These are phyloP conservation scores for Suhomyces kilbournensis DNA, from an alignment of 805 yeast species.

Conservation along the genomic window DNA sequence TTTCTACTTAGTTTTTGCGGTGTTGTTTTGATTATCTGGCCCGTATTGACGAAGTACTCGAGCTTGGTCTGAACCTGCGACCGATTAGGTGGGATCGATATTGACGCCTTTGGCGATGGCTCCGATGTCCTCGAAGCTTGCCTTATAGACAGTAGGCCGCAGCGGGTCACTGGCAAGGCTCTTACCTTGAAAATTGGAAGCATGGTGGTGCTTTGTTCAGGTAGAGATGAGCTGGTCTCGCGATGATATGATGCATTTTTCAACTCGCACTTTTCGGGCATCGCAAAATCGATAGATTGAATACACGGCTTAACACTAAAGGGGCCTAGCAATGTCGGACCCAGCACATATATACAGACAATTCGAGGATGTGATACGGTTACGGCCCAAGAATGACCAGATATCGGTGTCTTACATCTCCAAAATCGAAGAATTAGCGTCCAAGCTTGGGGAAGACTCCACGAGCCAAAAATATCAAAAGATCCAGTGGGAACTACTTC, in stretches of 20 bases:
- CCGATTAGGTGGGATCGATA: not conserved
- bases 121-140: not conserved
- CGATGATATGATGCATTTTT: not conserved
- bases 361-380: not conserved
- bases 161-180: not conserved
- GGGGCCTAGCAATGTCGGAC: not conserved
- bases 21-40: slow-evolving; percentile 20
- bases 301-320: not conserved
- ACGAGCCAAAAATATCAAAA: slow-evolving; percentile 19
- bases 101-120: not conserved
- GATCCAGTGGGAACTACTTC: slow-evolving; percentile 11
- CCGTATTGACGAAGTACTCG: slow-evolving; percentile 26
- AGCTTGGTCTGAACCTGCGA: slow-evolving; percentile 20
- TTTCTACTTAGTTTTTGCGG: slow-evolving; percentile 14
- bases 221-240: not conserved
- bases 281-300: not conserved
- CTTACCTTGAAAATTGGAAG: not conserved
- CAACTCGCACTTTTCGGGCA: not conserved
- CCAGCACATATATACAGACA: not conserved
- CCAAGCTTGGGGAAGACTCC: slow-evolving; percentile 9
- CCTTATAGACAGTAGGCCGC: not conserved
- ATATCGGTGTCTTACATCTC: not conserved
- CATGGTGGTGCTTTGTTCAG: not conserved
- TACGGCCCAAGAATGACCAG: not conserved
- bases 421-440: not conserved